Conservation (phyloP, 768 basidiomycete genomes). For the Termitomyces sp. region DNA sequence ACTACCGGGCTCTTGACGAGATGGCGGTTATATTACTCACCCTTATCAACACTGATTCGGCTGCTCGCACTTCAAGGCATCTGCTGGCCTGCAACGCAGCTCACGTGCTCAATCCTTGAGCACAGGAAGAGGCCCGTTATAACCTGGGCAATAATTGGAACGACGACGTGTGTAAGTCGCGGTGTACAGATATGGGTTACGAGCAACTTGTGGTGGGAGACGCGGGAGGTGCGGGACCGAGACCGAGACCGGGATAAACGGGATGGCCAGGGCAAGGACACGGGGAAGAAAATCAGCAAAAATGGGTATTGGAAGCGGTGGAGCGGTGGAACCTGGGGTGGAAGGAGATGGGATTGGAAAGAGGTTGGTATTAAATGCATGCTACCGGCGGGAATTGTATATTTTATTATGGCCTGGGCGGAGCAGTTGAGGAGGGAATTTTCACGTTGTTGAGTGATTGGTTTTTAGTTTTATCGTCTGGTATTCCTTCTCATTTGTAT, state of each 20-base stretch:
- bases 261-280: conserved; percentile 13
- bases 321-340: conserved; percentile 48
- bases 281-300: conserved; percentile 13
- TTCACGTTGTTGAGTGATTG: conserved; percentile 20
- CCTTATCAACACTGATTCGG: conserved; percentile 84
- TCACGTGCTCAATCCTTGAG: conserved; percentile 75
- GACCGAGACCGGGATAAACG: conserved; percentile 18
- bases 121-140: conserved; percentile 70
- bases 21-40: conserved; percentile 90
- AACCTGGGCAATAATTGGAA: conserved; percentile 88
- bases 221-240: conserved; percentile 20
- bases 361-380: conserved; percentile 67
- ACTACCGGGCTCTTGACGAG: conserved; percentile 87
- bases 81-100: conserved; percentile 92
- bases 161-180: conserved; percentile 79
- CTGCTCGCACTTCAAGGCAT: conserved; percentile 92
- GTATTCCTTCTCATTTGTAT: conserved; percentile 3
- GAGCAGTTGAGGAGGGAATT: conserved; percentile 47
- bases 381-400: conserved; percentile 69
- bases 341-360: conserved; percentile 78
- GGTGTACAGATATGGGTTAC: conserved; percentile 96
- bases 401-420: conserved; percentile 80
- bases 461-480: not conserved
- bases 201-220: conserved; percentile 71
- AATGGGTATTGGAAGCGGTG: conserved; percentile 36